These are phyloP conservation scores for Bryoglossum gracile DNA, from an alignment of 495 filamentous ascomycete genomes.

Conservation along the genomic window DNA sequence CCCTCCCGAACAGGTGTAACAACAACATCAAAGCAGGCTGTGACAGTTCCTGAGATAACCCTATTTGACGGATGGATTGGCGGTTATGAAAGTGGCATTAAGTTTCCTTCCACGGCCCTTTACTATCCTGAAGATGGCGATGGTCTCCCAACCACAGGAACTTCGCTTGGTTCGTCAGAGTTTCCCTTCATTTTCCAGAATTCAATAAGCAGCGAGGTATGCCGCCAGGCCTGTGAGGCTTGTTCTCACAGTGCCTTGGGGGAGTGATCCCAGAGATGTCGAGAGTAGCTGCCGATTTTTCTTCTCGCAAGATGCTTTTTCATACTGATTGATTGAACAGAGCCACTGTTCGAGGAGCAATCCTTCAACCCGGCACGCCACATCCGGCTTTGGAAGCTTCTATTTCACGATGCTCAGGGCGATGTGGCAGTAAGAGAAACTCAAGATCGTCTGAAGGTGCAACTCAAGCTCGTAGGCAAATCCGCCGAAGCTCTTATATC, in stretches of 20 bases:
- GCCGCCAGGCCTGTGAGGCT: too few species aligned
- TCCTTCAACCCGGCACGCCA: background rate
- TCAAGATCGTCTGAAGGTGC: background rate
- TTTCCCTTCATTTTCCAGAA: too few species aligned
- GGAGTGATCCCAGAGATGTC: too few species aligned
- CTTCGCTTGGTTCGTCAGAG: background rate
- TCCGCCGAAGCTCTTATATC: background rate
- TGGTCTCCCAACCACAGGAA: background rate
- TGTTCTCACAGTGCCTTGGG: too few species aligned
- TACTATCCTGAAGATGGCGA: background rate
- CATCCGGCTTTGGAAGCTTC: conserved; percentile 4
- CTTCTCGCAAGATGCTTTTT: too few species aligned
- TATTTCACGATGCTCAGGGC: conserved; percentile 1
- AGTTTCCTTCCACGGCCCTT: background rate
- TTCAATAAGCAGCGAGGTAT: too few species aligned
- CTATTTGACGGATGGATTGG: background rate
- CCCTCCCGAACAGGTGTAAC: background rate
- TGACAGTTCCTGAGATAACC: background rate
- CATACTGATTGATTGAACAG: background rate
- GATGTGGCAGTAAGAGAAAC: background rate
- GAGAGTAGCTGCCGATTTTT: too few species aligned
- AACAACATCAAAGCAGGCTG: background rate
- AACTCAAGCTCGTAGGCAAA: background rate
- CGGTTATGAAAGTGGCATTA: background rate
- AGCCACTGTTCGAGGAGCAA: background rate